Conservation (phyloP, 176 grass and related monocot species). For the Phoenix dactylifera region DNA sequence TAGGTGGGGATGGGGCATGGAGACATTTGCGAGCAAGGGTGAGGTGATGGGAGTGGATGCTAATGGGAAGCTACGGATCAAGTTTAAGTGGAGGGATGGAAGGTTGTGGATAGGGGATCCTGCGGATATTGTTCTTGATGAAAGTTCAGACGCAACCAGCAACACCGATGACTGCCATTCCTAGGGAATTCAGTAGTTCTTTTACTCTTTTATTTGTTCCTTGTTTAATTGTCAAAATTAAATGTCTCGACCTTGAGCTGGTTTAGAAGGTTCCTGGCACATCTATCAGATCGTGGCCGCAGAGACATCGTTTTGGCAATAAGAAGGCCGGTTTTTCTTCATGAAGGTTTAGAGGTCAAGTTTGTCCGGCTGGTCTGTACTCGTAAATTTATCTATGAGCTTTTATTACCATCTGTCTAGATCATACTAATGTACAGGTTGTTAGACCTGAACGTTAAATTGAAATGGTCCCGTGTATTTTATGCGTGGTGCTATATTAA, state of each 20-base stretch:
- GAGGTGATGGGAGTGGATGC: slow-evolving; percentile 89
- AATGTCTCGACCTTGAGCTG: background rate
- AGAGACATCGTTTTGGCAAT: background rate
- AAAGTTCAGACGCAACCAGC: slow-evolving; percentile 17
- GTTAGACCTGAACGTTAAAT: background rate
- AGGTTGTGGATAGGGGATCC: slow-evolving; percentile 87
- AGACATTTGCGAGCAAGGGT: slow-evolving; percentile 77
- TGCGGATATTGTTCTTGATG: slow-evolving; percentile 89
- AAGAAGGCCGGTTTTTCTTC: background rate
- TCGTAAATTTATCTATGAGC: background rate
- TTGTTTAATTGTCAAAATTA: background rate
- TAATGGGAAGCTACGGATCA: slow-evolving; percentile 90
- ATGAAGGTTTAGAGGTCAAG: background rate
- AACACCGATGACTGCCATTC: slow-evolving; percentile 49
- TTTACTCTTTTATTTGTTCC: slow-evolving; percentile 55
- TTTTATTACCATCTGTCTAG: background rate
- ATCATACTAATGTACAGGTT: background rate
- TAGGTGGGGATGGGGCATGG: slow-evolving; percentile 92
- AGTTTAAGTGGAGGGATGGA: slow-evolving; percentile 88
- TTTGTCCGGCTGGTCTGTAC: background rate
- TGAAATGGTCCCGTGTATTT: background rate
- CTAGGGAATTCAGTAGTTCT: slow-evolving; percentile 40
- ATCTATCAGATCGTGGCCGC: background rate
- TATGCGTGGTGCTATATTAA: background rate
- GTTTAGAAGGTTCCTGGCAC: background rate